phyloP scores from a whole-genome alignment of 2,329 filamentous ascomycete species.

The Cladophialophora bantiana region DNA sequence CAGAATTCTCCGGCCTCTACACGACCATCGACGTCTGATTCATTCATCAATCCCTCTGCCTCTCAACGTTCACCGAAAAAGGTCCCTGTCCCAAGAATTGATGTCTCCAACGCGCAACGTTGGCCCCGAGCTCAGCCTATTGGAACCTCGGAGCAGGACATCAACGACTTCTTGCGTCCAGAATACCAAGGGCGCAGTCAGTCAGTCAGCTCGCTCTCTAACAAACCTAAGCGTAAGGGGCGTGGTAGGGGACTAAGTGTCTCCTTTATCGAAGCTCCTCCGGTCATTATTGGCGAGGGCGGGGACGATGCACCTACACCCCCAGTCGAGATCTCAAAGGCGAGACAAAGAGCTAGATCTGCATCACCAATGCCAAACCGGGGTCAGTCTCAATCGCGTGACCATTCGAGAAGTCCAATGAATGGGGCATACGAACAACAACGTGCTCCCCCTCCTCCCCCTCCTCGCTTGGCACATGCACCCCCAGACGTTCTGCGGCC shows the following conservation, averaged over 20 bases:
- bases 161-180: conserved; percentile 31
- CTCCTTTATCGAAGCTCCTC: conserved; percentile 73
- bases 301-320: conserved; percentile 83
- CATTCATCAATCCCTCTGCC: conserved; percentile 20
- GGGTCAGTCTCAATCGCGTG: conserved; percentile 6
- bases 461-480: conserved; percentile 1
- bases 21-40: conserved; percentile 38
- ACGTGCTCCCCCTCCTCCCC: conserved; percentile 7
- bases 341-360: conserved; percentile 37
- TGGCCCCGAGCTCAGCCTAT: conserved; percentile 44
- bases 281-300: conserved; percentile 87
- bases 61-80: conserved; percentile 43
- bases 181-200: conserved; percentile 36
- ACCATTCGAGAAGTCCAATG: background rate
- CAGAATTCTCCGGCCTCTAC: conserved; percentile 21
- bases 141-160: conserved; percentile 19
- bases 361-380: conserved; percentile 32
- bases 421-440: conserved; percentile 3
- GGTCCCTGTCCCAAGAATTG: conserved; percentile 44
- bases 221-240: conserved; percentile 46
- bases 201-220: conserved; percentile 42
- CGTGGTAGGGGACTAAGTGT: conserved; percentile 74
- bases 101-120: conserved; percentile 46
- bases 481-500: conserved; percentile 33
- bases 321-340: conserved; percentile 70